Percentiles rank a stretch among this genome's conserved stretches.
phyloP scores from a whole-genome alignment of 108 stramenopile genomes.

The Thalassiosira profunda region DNA sequence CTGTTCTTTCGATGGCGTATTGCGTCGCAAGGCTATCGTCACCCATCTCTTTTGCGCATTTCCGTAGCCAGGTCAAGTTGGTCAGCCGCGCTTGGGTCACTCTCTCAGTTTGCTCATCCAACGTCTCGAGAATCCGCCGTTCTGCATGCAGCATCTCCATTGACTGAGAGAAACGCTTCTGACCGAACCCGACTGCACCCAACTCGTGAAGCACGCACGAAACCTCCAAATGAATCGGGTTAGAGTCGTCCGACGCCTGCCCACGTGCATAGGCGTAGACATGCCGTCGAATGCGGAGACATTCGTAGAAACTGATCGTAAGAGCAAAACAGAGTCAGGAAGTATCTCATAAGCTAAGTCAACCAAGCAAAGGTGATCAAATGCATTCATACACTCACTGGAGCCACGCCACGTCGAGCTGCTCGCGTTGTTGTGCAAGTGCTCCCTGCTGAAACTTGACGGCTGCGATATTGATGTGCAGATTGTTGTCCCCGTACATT shows the following conservation, averaged over 20 bases:
- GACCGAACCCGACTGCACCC: constrained; percentile 58
- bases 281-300: constrained; percentile 53
- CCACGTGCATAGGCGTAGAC: constrained; percentile 68
- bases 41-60: constrained; percentile 63
- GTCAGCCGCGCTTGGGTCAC: constrained; percentile 60
- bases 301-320: constrained; percentile 54
- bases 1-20: constrained; percentile 34
- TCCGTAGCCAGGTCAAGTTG: constrained; percentile 68
- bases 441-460: constrained; percentile 79
- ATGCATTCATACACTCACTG: constrained; percentile 37
- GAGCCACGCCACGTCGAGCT: constrained; percentile 56
- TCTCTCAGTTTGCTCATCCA: constrained; percentile 53
- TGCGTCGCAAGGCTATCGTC: constrained; percentile 35
- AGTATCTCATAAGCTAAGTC: too few species aligned
- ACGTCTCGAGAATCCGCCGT: constrained; percentile 41
- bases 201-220: constrained; percentile 70
- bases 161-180: constrained; percentile 37
- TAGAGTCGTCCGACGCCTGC: constrained; percentile 23
- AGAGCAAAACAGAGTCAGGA: too few species aligned
- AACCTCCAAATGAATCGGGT: constrained; percentile 68
- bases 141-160: constrained; percentile 52
- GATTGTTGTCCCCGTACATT: constrained; percentile 60
- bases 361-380: too few species aligned
- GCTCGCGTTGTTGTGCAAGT: constrained; percentile 59
- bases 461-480: constrained; percentile 71